A percentile compares a stretch with the other conserved stretches of the same genome.
These are phyloP conservation scores for Dioscorea alata DNA, from an alignment of 106 monocot genomes.

Conservation along the genomic window DNA sequence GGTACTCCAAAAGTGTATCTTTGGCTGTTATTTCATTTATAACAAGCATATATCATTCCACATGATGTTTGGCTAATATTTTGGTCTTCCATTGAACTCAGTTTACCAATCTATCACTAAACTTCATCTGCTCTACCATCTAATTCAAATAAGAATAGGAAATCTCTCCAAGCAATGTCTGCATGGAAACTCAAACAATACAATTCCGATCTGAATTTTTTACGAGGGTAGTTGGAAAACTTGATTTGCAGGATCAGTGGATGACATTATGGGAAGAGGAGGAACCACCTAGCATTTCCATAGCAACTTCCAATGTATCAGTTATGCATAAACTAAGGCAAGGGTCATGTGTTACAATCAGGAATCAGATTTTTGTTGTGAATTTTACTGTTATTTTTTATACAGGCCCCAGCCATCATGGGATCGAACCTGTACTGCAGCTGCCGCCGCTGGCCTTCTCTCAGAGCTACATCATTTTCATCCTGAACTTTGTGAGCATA, in stretches of 20 bases:
- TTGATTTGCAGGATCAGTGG: slow-evolving; percentile 55
- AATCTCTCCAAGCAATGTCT: no score
- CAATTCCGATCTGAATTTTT: no score
- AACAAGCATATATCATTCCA: no score
- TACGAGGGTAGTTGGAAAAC: no score
- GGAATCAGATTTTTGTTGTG: background rate
- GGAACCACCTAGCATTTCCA: slow-evolving; percentile 71
- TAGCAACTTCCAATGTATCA: slow-evolving; percentile 56
- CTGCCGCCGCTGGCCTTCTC: slow-evolving; percentile 83
- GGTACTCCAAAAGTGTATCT: no score
- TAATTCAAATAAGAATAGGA: no score
- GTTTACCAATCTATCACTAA: no score
- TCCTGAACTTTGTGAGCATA: slow-evolving; percentile 24
- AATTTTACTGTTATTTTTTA: background rate
- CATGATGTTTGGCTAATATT: no score
- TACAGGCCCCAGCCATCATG: slow-evolving; percentile 89
- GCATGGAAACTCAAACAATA: no score
- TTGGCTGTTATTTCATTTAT: no score
- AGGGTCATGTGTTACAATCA: background rate
- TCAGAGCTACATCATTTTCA: slow-evolving; percentile 49
- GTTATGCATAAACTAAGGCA: slow-evolving; percentile 90
- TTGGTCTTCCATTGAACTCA: no score
- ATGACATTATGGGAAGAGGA: slow-evolving; percentile 52
- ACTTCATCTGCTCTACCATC: no score
- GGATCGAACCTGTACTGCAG: slow-evolving; percentile 96